Evolutionary conservation across 2,329 filamentous ascomycete species (phyloP).

Genomic region (Penicillium rolfsii): DNA sequence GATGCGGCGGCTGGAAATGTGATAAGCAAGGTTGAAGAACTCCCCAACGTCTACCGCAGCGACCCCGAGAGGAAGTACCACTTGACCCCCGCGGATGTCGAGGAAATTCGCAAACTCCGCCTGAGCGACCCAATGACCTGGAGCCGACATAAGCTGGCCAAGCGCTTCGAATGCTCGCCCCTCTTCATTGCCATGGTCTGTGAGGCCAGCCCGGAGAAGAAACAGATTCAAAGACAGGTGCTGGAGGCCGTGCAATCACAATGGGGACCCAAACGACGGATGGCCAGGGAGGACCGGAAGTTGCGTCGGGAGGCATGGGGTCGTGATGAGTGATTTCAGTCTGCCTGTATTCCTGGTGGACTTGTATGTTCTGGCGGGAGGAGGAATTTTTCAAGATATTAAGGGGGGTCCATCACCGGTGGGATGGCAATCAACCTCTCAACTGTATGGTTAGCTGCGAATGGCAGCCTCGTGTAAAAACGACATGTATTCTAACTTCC

Average conservation of each 20-base stretch:
- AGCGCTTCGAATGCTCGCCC: constrained; percentile 65
- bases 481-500: constrained; percentile 30
- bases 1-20: constrained; percentile 28
- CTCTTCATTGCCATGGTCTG: constrained; percentile 66
- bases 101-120: constrained; percentile 62
- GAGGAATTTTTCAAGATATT: neutral
- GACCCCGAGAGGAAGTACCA: constrained; percentile 64
- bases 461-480: constrained; percentile 22
- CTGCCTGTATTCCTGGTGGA: neutral
- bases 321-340: constrained; percentile 52
- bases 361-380: neutral
- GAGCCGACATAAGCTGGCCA: constrained; percentile 62
- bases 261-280: constrained; percentile 63
- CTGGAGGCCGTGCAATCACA: constrained; percentile 59
- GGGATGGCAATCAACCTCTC: neutral
- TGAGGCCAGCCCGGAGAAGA: constrained; percentile 55
- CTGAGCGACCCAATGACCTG: constrained; percentile 60
- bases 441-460: constrained; percentile 1
- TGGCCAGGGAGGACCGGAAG: constrained; percentile 63
- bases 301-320: constrained; percentile 65
- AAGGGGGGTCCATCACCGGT: neutral
- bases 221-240: constrained; percentile 50
- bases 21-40: constrained; percentile 28
- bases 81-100: constrained; percentile 59
- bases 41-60: constrained; percentile 56